Evolutionary conservation across 2,329 filamentous ascomycete species (phyloP).

Genomic region (Blastomyces percursus): DNA sequence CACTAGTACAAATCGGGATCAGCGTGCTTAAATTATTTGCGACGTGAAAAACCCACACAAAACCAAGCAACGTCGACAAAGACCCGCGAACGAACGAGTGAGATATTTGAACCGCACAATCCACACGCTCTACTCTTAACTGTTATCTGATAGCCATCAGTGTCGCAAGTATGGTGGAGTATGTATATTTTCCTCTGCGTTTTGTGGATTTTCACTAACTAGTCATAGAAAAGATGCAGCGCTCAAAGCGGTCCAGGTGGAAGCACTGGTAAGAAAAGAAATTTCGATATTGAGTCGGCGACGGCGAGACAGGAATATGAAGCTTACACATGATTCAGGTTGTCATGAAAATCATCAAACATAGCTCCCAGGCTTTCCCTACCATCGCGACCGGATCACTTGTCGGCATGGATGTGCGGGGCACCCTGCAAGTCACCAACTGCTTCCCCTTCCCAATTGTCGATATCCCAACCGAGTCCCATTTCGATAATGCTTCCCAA

Average conservation of each 20-base stretch:
- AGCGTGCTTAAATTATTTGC: conserved; percentile 6
- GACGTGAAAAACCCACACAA: conserved; percentile 6
- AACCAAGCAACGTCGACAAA: not conserved
- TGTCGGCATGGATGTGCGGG: conserved; percentile 82
- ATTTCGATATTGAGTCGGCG: conserved; percentile 19
- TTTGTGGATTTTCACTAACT: conserved; percentile 12
- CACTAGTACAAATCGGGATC: conserved; percentile 1
- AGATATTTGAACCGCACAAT: not conserved
- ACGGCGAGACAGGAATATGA: conserved; percentile 7
- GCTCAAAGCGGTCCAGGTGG: conserved; percentile 82
- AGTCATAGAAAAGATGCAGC: conserved; percentile 51
- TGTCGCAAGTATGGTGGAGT: conserved; percentile 15
- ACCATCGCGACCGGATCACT: conserved; percentile 81
- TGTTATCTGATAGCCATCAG: not conserved
- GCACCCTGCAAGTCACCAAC: conserved; percentile 82
- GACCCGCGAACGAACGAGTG: not conserved
- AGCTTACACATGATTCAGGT: conserved; percentile 45
- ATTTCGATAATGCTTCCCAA: conserved; percentile 58
- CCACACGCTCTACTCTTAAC: not conserved
- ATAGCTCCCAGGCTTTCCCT: conserved; percentile 78
- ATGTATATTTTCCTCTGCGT: conserved; percentile 2
- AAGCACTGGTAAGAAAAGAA: conserved; percentile 61
- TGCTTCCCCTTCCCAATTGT: conserved; percentile 83
- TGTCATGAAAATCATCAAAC: conserved; percentile 97
- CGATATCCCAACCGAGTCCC: conserved; percentile 59